A percentile compares a stretch with the other conserved stretches of the same genome.
Evolutionary conservation across 2,329 filamentous ascomycete species (phyloP).

Genomic region (Penicillium sp.): DNA sequence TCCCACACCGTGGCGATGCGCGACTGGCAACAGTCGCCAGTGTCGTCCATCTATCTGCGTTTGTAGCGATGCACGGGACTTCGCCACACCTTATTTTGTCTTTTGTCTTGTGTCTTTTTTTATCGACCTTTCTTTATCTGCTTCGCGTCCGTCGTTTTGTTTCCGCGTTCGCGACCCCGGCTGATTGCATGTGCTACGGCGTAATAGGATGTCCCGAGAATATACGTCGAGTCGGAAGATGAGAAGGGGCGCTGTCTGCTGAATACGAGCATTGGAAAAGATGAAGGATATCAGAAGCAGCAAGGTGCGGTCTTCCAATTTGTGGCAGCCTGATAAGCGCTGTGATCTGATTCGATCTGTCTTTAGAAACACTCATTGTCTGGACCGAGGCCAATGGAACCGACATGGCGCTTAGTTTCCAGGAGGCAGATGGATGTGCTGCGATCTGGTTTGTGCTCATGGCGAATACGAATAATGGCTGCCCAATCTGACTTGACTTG

Average conservation of each 20-base stretch:
- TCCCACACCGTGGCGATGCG: constrained; percentile 9
- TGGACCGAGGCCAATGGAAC: constrained; percentile 91
- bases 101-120: background rate
- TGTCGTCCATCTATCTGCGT: background rate
- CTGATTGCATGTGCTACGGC: constrained; percentile 3
- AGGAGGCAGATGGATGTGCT: constrained; percentile 91
- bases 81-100: background rate
- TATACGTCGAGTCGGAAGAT: constrained; percentile 91
- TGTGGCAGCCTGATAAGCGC: constrained; percentile 1
- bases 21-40: constrained; percentile 2
- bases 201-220: constrained; percentile 71
- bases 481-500: constrained; percentile 4
- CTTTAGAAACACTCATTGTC: constrained; percentile 86
- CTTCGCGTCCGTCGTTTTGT: background rate
- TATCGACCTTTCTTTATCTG: constrained; percentile 5
- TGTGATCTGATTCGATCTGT: constrained; percentile 23
- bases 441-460: constrained; percentile 69
- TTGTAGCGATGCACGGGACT: background rate
- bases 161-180: background rate
- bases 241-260: constrained; percentile 77
- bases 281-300: constrained; percentile 97
- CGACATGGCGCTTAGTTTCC: constrained; percentile 97
- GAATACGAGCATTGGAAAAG: constrained; percentile 84
- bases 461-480: background rate
- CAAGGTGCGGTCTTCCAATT: constrained; percentile 58